Conservation (phyloP, 2,329 filamentous ascomycete species). For the Cadophora luteo-olivacea region DNA sequence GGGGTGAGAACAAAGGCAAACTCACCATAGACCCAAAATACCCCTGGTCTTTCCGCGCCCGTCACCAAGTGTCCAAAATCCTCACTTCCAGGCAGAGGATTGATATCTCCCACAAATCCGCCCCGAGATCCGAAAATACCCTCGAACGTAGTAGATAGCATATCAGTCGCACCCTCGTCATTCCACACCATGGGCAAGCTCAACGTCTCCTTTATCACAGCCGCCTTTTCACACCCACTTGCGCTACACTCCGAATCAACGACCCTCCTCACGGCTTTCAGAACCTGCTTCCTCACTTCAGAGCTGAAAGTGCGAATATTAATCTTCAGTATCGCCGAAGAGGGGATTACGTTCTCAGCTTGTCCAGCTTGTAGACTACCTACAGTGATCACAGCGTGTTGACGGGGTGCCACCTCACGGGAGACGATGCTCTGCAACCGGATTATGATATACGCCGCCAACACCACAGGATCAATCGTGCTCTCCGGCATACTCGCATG, state of each 20-base stretch:
- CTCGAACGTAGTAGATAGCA: no score
- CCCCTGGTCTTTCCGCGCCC: no score
- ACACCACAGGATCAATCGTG: neutral
- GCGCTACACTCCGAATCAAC: neutral
- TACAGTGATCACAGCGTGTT: neutral
- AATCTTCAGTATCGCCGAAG: neutral
- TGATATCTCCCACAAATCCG: no score
- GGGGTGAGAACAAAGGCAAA: no score
- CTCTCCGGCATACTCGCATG: neutral
- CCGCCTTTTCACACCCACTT: no score
- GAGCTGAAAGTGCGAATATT: neutral
- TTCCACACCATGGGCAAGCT: neutral
- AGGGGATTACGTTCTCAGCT: neutral
- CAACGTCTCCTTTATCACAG: no score
- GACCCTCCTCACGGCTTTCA: neutral
- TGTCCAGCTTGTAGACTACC: neutral
- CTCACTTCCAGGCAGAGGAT: no score
- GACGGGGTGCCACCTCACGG: neutral
- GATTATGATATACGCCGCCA: neutral
- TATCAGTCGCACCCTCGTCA: neutral
- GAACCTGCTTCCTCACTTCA: neutral
- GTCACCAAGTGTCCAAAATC: no score
- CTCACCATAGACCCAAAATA: no score
- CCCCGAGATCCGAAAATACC: no score
- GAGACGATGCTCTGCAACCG: neutral